Evolutionary conservation across 306 rosid species (phyloP), one percentile per base, ranked within the genome.

Genomic region (Pyrus betulifolia): DNA sequence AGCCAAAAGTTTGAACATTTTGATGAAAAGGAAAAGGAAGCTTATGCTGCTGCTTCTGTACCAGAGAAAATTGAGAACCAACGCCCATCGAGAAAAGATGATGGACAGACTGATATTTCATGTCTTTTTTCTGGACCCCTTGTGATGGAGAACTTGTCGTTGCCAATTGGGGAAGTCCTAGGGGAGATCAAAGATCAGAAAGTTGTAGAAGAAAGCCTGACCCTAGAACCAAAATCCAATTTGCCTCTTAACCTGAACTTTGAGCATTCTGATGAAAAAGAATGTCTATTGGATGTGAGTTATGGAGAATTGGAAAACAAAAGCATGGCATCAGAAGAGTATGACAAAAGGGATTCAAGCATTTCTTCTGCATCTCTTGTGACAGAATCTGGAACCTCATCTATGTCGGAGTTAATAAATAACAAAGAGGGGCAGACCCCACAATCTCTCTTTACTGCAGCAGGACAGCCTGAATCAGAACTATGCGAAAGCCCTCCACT

Each of bases 401-500:
- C 54, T n/a, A 52, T 61, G 73, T 85, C 83, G 81, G 27, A 75
- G 64, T 15, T 17, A 51, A 15, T 17, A 30, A 30, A 58, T 49
- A 66, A 77, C 60, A 45, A 46, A 30, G 74, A 60, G 67, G 17
- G 27, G 61, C 30, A 54, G 65, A 64, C 58, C 69, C 60, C 38
- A 33, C 70, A 46, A 40, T 80, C 77, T 82, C 64, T 61, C 31
- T 46, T 45, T 45, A 44, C 67, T 35, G 63, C 44, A 77, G 76
- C 60, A 71, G 82, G 76, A 75, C 73, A 60, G 67, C 64, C 82
- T 86, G 82, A 72, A 76, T 66, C 57, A 78, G 72, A 80, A 74
- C 63, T 42, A 59, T 61, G 38, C 9, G 84, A 74, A 74, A 76
- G 64, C 35, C 23, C 74, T 71, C 69, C 70, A 46, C 40, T 78